phyloP scores from a whole-genome alignment of 495 filamentous ascomycete species.

The Tirmania nivea region DNA sequence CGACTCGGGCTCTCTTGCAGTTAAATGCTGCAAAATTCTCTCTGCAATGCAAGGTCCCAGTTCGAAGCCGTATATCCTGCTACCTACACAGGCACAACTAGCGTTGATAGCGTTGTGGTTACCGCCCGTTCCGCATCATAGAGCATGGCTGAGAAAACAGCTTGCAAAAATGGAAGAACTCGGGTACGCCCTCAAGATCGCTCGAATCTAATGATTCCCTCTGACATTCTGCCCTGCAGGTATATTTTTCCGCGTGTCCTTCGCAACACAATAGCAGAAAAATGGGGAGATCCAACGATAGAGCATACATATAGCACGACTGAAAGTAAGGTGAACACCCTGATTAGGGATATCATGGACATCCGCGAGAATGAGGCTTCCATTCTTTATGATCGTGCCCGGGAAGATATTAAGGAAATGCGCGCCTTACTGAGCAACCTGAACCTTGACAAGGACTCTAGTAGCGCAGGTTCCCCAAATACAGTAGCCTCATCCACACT shows the following conservation, averaged over 20 bases:
- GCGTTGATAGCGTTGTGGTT: constrained; percentile 59
- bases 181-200: constrained; percentile 39
- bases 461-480: background rate
- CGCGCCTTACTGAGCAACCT: background rate
- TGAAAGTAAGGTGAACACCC: too few relatives aligned
- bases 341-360: too few relatives aligned
- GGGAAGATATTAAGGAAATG: background rate
- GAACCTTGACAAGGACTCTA: background rate
- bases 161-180: constrained; percentile 55
- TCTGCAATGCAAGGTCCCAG: constrained; percentile 59
- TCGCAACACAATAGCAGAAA: background rate
- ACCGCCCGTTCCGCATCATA: constrained; percentile 45
- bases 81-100: constrained; percentile 55
- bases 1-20: constrained; percentile 31
- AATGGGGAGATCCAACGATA: background rate
- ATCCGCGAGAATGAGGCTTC: too few relatives aligned
- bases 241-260: background rate
- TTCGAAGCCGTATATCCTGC: constrained; percentile 45
- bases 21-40: constrained; percentile 45
- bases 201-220: background rate
- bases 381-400: background rate
- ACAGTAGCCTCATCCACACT: background rate
- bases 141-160: constrained; percentile 67
- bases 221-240: background rate
- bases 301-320: too few relatives aligned